Evolutionary conservation across 2,329 filamentous ascomycete genomes (phyloP).

Genomic region (Neofusicoccum cordaticola): DNA sequence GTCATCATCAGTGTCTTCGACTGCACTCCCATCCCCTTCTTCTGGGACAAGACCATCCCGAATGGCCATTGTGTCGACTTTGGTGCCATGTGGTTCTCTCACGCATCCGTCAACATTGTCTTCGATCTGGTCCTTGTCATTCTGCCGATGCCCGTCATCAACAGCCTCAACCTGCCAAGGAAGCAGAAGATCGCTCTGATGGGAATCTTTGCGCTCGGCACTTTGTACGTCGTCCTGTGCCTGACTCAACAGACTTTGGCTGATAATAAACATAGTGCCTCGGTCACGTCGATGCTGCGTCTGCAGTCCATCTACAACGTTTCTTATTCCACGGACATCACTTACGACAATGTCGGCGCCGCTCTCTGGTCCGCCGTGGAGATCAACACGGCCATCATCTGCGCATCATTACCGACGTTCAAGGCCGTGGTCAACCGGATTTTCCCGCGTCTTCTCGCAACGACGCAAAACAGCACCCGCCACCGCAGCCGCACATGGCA

Average conservation of each 20-base stretch:
- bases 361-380: constrained; percentile 31
- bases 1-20: constrained; percentile 29
- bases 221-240: constrained; percentile 24
- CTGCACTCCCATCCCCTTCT: constrained; percentile 29
- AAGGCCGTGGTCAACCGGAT: not conserved
- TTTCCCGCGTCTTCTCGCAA: not conserved
- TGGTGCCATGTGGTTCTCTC: constrained; percentile 30
- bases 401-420: constrained; percentile 27
- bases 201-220: constrained; percentile 33
- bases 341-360: constrained; percentile 33
- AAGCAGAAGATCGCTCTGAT: constrained; percentile 31
- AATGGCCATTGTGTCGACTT: constrained; percentile 24
- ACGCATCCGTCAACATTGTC: constrained; percentile 33
- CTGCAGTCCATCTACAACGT: constrained; percentile 29
- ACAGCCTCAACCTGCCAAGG: constrained; percentile 27
- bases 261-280: constrained; percentile 24
- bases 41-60: constrained; percentile 24
- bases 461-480: not conserved
- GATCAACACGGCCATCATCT: constrained; percentile 31
- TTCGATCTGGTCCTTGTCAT: constrained; percentile 30
- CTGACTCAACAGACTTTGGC: not conserved
- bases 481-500: constrained; percentile 4
- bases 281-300: constrained; percentile 33
- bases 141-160: constrained; percentile 33
- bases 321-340: constrained; percentile 31